Percentiles rank a stretch among this genome's conserved stretches.
phyloP scores from a whole-genome alignment of 768 basidiomycete species.

The Mrakia hoshinonis region DNA sequence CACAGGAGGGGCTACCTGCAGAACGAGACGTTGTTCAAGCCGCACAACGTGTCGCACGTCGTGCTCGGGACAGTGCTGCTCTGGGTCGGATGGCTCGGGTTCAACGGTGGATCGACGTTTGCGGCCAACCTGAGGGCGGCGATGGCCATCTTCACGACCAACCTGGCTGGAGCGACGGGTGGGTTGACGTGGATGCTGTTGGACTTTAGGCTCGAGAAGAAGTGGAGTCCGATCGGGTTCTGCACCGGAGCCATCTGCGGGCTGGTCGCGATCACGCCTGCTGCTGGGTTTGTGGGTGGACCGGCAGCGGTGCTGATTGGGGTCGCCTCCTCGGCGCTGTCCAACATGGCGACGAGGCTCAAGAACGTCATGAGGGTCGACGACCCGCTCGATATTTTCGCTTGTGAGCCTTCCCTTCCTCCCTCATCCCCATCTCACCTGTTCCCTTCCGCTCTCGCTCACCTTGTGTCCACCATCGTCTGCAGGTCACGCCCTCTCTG shows the following conservation, averaged over 20 bases:
- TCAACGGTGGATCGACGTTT: conserved; percentile 87
- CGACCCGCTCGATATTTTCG: conserved; percentile 63
- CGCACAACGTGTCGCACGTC: conserved; percentile 87
- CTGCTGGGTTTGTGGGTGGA: conserved; percentile 44
- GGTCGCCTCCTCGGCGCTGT: conserved; percentile 46
- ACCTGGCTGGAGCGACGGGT: conserved; percentile 45
- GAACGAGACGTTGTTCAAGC: conserved; percentile 80
- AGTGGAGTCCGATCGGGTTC: conserved; percentile 88
- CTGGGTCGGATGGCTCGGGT: conserved; percentile 78
- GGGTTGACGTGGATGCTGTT: conserved; percentile 82
- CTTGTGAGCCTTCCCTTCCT: conserved; percentile 69
- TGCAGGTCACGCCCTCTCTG: conserved; percentile 41
- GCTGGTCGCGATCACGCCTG: conserved; percentile 65
- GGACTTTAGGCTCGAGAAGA: conserved; percentile 86
- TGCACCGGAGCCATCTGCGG: conserved; percentile 74
- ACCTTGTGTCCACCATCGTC: too few species aligned
- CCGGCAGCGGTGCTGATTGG: conserved; percentile 75
- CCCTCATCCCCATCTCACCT: conserved; percentile 8
- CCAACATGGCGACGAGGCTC: conserved; percentile 93
- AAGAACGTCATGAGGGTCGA: conserved; percentile 51
- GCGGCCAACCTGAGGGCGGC: conserved; percentile 79
- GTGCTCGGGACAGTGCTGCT: conserved; percentile 87
- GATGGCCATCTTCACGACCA: conserved; percentile 85
- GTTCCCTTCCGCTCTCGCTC: not conserved
- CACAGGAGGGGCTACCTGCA: conserved; percentile 86